phyloP scores from a whole-genome alignment of 306 rosid genomes.

The Begonia fuchsioides region DNA sequence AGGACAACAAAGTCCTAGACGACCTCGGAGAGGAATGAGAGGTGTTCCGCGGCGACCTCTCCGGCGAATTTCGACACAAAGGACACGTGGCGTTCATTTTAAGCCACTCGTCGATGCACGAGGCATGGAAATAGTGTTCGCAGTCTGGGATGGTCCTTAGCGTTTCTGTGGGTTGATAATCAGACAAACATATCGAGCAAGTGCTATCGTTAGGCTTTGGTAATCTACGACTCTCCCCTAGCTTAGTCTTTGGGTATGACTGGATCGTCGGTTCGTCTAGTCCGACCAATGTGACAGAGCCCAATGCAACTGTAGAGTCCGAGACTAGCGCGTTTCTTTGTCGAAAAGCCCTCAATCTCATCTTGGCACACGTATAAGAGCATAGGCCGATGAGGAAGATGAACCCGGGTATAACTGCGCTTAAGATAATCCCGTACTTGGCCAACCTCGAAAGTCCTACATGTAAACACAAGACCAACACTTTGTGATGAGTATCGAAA shows the following conservation, averaged over 20 bases:
- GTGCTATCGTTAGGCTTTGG: conserved; percentile 37
- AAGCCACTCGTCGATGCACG: conserved; percentile 64
- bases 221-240: conserved; percentile 37
- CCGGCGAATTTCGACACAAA: conserved; percentile 41
- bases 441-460: conserved; percentile 42
- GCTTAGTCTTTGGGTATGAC: conserved; percentile 35
- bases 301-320: conserved; percentile 3
- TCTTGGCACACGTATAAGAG: conserved; percentile 15
- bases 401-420: conserved; percentile 49
- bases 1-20: conserved; percentile 10
- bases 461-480: neutral
- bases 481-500: no score
- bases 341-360: neutral
- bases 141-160: conserved; percentile 60
- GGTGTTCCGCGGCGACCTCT: conserved; percentile 2
- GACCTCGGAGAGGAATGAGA: conserved; percentile 16
- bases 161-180: conserved; percentile 48
- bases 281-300: conserved; percentile 14
- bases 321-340: conserved; percentile 6
- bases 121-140: conserved; percentile 47
- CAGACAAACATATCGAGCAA: conserved; percentile 52
- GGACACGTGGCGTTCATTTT: conserved; percentile 66
- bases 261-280: conserved; percentile 57
- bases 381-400: conserved; percentile 30
- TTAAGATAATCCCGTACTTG: conserved; percentile 46